phyloP scores from a whole-genome alignment of 139 green algal species.

The Volvox africanus region DNA sequence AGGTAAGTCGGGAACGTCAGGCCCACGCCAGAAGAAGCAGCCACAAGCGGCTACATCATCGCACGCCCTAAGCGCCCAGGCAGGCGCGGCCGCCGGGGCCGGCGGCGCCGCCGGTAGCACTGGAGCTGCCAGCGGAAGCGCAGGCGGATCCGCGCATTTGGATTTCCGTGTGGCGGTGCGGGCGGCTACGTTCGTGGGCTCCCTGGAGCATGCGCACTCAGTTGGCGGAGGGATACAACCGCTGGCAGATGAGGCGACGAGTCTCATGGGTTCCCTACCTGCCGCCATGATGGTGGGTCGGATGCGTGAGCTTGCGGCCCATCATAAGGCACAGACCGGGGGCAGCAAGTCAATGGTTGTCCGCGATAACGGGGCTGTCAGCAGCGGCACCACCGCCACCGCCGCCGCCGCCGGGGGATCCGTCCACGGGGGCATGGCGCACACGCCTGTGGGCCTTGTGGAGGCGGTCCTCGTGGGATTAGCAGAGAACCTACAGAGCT shows the following conservation, averaged over 20 bases:
- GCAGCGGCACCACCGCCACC: background rate
- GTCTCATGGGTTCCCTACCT: constrained; percentile 32
- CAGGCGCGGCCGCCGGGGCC: background rate
- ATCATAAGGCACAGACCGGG: background rate
- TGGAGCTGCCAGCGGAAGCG: background rate
- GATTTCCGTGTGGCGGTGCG: background rate
- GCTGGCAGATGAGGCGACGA: background rate
- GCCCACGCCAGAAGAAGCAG: constrained; percentile 33
- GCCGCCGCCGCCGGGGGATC: background rate
- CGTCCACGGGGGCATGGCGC: background rate
- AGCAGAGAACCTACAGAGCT: constrained; percentile 36
- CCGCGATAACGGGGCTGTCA: background rate
- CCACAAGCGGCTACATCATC: background rate
- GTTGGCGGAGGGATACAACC: background rate
- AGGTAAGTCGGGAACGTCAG: constrained; percentile 15
- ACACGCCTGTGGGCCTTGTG: constrained; percentile 30
- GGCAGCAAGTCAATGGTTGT: background rate
- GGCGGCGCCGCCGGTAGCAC: background rate
- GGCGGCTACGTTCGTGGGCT: background rate
- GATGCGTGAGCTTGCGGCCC: constrained; percentile 31
- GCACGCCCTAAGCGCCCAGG: background rate
- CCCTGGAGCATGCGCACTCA: background rate
- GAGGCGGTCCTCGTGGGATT: constrained; percentile 40
- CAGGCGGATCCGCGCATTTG: background rate
- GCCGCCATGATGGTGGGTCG: constrained; percentile 35